phyloP scores from a whole-genome alignment of 2,329 filamentous ascomycete genomes.

The Beauveria asiatica region DNA sequence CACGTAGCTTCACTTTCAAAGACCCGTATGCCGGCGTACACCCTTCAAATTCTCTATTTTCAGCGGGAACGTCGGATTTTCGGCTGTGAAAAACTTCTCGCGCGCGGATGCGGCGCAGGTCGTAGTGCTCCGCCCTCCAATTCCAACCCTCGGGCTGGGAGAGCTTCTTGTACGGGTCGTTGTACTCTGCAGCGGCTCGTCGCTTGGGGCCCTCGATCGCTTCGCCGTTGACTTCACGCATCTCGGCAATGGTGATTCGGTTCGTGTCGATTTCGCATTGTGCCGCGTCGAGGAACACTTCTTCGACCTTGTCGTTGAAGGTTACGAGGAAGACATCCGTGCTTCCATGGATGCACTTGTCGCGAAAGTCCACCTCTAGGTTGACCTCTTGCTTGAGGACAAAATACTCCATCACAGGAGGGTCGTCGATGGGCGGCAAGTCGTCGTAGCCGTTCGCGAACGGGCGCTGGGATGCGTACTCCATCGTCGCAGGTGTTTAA shows the following conservation, averaged over 20 bases:
- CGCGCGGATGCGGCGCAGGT: slow-evolving; percentile 61
- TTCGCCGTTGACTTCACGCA: slow-evolving; percentile 28
- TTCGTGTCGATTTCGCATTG: slow-evolving; percentile 50
- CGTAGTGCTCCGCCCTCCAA: slow-evolving; percentile 65
- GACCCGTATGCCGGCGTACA: slow-evolving; percentile 49
- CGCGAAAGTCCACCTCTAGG: slow-evolving; percentile 79
- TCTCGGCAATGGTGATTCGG: slow-evolving; percentile 42
- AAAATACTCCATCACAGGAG: slow-evolving; percentile 33
- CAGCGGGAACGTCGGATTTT: slow-evolving; percentile 45
- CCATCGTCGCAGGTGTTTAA: not conserved
- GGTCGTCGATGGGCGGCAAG: slow-evolving; percentile 26
- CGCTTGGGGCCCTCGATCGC: slow-evolving; percentile 27
- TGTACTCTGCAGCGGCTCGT: slow-evolving; percentile 36
- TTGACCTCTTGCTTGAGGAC: slow-evolving; percentile 81
- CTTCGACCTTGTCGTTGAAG: slow-evolving; percentile 48
- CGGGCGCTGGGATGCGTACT: slow-evolving; percentile 12
- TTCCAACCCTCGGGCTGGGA: slow-evolving; percentile 52
- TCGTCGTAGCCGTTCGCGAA: slow-evolving; percentile 25
- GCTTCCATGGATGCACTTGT: slow-evolving; percentile 64
- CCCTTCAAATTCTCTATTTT: slow-evolving; percentile 45
- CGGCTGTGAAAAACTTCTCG: slow-evolving; percentile 42
- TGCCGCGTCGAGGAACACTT: slow-evolving; percentile 52
- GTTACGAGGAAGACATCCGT: slow-evolving; percentile 73
- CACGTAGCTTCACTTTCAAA: slow-evolving; percentile 36
- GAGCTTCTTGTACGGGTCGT: slow-evolving; percentile 60